Evolutionary conservation across 2,329 filamentous ascomycete species (phyloP).

Genomic region (Fusarium sp.): DNA sequence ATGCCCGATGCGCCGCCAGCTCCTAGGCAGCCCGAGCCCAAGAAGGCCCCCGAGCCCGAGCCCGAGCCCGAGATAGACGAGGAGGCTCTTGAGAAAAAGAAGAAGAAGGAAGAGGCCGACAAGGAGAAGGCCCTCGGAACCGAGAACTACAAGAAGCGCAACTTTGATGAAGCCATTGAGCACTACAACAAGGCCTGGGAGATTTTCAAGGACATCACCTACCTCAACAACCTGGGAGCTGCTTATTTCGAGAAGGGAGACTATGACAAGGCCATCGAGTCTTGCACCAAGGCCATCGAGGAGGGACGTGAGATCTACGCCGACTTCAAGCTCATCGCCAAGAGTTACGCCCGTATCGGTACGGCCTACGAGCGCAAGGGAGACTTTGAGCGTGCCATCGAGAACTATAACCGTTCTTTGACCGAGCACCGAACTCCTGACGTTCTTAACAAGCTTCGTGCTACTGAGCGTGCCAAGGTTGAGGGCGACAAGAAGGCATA

Average conservation of each 20-base stretch:
- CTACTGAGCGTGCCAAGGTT: constrained; percentile 86
- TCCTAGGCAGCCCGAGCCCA: constrained; percentile 55
- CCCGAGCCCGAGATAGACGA: constrained; percentile 80
- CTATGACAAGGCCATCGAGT: constrained; percentile 84
- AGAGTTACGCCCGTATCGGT: constrained; percentile 96
- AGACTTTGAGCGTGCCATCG: constrained; percentile 80
- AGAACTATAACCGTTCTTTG: constrained; percentile 91
- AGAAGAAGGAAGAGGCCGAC: constrained; percentile 92
- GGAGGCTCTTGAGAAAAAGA: constrained; percentile 82
- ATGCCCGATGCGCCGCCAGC: constrained; percentile 74
- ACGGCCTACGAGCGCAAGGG: constrained; percentile 91
- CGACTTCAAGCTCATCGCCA: constrained; percentile 98
- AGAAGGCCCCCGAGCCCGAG: constrained; percentile 67
- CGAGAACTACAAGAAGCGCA: constrained; percentile 96
- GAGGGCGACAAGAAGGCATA: constrained; percentile 81
- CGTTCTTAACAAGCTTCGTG: constrained; percentile 89
- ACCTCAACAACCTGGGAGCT: constrained; percentile 94
- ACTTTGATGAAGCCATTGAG: constrained; percentile 93
- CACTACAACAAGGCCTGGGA: constrained; percentile 98
- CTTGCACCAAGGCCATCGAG: constrained; percentile 87
- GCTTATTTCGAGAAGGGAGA: constrained; percentile 97
- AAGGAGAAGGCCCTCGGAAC: constrained; percentile 95
- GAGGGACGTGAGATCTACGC: constrained; percentile 89
- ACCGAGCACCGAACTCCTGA: constrained; percentile 98
- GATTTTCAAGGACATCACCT: constrained; percentile 92